Conservation (phyloP, 164 flowering plant genomes). For the Vitis rupestris region DNA sequence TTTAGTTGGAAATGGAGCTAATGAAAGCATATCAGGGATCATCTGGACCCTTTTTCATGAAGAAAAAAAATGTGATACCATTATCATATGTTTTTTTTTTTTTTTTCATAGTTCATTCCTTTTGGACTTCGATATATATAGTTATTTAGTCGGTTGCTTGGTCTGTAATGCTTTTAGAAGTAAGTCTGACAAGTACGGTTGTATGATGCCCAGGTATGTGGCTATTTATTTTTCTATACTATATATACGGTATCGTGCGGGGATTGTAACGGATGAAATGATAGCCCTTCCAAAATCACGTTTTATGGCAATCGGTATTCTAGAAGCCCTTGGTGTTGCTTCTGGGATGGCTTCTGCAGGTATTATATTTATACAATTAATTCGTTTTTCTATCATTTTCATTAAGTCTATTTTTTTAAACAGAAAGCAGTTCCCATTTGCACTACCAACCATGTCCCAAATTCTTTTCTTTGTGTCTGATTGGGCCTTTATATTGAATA, state of each 20-base stretch:
- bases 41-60: too few relatives aligned
- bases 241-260: slow-evolving; percentile 45
- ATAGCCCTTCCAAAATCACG: slow-evolving; percentile 57
- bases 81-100: too few relatives aligned
- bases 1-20: too few relatives aligned
- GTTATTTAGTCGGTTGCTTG: background rate
- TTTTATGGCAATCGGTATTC: slow-evolving; percentile 59
- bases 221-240: slow-evolving; percentile 63
- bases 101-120: too few relatives aligned
- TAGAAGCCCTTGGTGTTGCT: slow-evolving; percentile 86
- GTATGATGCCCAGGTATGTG: slow-evolving; percentile 55
- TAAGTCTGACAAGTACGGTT: too few relatives aligned
- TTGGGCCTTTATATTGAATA: slow-evolving; percentile 5
- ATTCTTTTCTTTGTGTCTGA: background rate
- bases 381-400: too few relatives aligned
- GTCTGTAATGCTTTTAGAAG: background rate
- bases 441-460: too few relatives aligned
- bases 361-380: slow-evolving; percentile 15
- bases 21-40: too few relatives aligned
- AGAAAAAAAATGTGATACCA: too few relatives aligned
- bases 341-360: slow-evolving; percentile 87
- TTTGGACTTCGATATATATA: too few relatives aligned
- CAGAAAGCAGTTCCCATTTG: too few relatives aligned
- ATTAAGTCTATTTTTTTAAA: too few relatives aligned
- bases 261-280: slow-evolving; percentile 78